These are phyloP conservation scores for Omphalotus guepiniiformis DNA, from an alignment of 768 basidiomycete genomes.

Conservation along the genomic window DNA sequence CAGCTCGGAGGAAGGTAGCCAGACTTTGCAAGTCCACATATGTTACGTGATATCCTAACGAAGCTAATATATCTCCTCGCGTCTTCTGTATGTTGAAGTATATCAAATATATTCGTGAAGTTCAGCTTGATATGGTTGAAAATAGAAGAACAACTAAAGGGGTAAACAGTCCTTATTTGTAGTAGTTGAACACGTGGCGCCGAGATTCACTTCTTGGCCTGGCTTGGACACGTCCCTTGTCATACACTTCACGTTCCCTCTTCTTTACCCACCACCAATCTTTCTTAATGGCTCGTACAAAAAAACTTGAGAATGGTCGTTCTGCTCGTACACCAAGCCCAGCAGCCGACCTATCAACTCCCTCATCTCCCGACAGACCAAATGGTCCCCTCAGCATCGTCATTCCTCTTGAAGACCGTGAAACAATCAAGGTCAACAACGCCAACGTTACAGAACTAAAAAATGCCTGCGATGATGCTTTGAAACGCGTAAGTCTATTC, in stretches of 20 bases:
- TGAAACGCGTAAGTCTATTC: constrained; percentile 67
- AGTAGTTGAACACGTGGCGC: too few relatives aligned
- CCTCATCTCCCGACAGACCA: constrained; percentile 41
- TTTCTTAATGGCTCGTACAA: constrained; percentile 11
- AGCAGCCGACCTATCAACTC: constrained; percentile 7
- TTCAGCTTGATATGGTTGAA: too few relatives aligned
- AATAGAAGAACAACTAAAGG: too few relatives aligned
- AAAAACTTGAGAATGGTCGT: constrained; percentile 10
- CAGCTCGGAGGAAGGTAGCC: too few relatives aligned
- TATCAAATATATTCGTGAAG: too few relatives aligned
- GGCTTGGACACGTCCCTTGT: background rate
- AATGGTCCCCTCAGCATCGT: constrained; percentile 50
- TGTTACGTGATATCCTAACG: too few relatives aligned
- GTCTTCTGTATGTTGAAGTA: too few relatives aligned
- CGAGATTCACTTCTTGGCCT: too few relatives aligned
- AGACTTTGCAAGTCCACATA: too few relatives aligned
- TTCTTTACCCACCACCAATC: background rate
- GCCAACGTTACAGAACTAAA: constrained; percentile 55
- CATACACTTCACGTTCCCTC: background rate
- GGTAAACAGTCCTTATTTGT: too few relatives aligned
- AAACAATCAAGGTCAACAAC: constrained; percentile 59
- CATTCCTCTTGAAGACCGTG: constrained; percentile 40
- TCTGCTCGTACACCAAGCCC: constrained; percentile 7
- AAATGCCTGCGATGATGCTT: constrained; percentile 79
- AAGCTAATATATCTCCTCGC: too few relatives aligned